phyloP scores from a whole-genome alignment of 768 basidiomycete genomes.

The Erythrobasidium yunnanense region DNA sequence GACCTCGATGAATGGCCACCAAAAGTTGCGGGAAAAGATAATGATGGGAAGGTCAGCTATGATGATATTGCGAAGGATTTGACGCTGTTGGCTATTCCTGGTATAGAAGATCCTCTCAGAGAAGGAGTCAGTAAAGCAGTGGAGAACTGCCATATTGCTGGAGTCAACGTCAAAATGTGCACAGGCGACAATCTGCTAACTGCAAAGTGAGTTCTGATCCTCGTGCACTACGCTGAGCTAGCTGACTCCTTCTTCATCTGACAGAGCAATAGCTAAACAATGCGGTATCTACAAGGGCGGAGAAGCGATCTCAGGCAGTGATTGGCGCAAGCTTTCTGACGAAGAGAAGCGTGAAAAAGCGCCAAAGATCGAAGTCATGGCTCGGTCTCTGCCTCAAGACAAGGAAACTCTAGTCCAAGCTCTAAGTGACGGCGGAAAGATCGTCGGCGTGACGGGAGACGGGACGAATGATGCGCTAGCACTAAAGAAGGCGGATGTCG shows the following conservation, averaged over 20 bases:
- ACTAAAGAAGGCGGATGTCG: conserved; percentile 90
- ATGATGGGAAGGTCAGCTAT: conserved; percentile 67
- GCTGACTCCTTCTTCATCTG: conserved; percentile 59
- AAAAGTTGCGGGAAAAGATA: conserved; percentile 46
- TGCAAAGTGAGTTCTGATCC: conserved; percentile 78
- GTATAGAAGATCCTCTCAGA: conserved; percentile 91
- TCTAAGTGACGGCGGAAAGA: conserved; percentile 52
- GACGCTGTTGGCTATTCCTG: conserved; percentile 85
- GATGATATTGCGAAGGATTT: conserved; percentile 76
- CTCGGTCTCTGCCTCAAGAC: conserved; percentile 22
- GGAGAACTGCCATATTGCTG: conserved; percentile 78
- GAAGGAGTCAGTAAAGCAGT: conserved; percentile 77
- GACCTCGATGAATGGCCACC: conserved; percentile 57
- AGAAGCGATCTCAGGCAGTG: conserved; percentile 68
- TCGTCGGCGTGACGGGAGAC: conserved; percentile 55
- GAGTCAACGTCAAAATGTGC: conserved; percentile 87
- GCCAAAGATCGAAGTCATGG: conserved; percentile 21
- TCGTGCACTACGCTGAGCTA: neutral
- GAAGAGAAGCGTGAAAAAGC: conserved; percentile 24
- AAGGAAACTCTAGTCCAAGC: conserved; percentile 73
- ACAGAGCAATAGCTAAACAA: conserved; percentile 88
- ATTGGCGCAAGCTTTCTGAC: conserved; percentile 20
- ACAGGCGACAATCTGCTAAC: conserved; percentile 95
- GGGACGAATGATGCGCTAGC: conserved; percentile 96
- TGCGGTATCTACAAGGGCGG: conserved; percentile 80